These are phyloP conservation scores for Solanum hybrid DNA, from an alignment of 305 asterid species.

Conservation along the genomic window DNA sequence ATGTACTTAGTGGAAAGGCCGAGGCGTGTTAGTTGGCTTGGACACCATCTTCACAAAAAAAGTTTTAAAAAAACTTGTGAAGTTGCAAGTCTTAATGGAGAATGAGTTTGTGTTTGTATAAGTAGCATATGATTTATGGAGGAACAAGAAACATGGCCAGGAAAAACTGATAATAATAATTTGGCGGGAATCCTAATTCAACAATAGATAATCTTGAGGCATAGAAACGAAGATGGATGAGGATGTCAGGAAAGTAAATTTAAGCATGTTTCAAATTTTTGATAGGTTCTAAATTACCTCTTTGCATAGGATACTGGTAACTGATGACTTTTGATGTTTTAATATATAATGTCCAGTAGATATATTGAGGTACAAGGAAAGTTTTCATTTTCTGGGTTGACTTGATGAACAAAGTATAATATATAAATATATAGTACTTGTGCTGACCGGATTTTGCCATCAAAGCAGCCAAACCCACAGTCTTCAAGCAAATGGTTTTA, in stretches of 20 bases:
- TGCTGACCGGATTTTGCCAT: conserved; percentile 95
- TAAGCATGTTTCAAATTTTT: neutral
- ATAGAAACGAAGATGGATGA: neutral
- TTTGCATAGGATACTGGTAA: neutral
- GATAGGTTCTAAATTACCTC: neutral
- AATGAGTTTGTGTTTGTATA: neutral
- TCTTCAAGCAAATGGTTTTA: conserved; percentile 92
- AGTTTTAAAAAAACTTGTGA: neutral
- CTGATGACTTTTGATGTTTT: neutral
- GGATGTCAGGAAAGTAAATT: neutral
- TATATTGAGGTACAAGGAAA: neutral
- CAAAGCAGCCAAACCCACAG: conserved; percentile 94
- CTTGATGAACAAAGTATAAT: conserved; percentile 4
- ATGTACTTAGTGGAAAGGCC: neutral
- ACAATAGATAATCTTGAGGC: neutral
- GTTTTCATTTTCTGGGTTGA: neutral
- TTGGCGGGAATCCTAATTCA: neutral
- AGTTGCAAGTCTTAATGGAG: neutral
- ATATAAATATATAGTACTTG: neutral
- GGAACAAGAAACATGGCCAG: neutral
- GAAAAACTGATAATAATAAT: neutral
- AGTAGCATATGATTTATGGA: neutral
- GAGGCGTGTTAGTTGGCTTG: neutral
- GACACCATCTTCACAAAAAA: neutral
- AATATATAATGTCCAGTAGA: neutral